Evolutionary conservation across 2,329 filamentous ascomycete genomes (phyloP).

Genomic region (Trichoderma guizhouense): DNA sequence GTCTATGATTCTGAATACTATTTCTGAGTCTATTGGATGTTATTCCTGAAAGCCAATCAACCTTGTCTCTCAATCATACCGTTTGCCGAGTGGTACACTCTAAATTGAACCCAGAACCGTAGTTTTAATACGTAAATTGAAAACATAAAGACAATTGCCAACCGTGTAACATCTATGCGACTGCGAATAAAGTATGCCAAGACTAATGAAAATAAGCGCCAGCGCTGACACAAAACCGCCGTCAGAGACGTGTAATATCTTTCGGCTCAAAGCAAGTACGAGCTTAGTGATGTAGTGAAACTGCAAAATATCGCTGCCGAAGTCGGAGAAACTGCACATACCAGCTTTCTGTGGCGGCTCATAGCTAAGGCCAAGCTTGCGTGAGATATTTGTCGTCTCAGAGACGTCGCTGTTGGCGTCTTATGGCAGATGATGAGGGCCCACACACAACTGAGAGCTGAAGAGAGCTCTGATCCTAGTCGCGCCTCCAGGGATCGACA

Average conservation of each 20-base stretch:
- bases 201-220: background rate
- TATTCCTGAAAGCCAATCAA: background rate
- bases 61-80: background rate
- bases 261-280: background rate
- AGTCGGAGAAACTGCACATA: background rate
- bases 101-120: fast-evolving
- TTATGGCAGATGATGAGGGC: background rate
- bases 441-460: background rate
- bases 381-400: background rate
- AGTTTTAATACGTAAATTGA: background rate
- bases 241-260: background rate
- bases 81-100: background rate
- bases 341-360: background rate
- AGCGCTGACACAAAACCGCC: background rate
- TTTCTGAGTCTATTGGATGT: background rate
- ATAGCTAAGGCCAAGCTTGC: background rate
- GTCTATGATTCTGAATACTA: background rate
- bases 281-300: background rate
- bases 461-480: background rate
- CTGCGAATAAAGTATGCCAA: background rate
- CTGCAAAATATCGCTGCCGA: background rate
- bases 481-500: background rate
- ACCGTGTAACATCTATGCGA: background rate
- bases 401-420: background rate
- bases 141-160: background rate